Conservation (phyloP, 2,329 filamentous ascomycete genomes). For the Scytalidium sp. region DNA sequence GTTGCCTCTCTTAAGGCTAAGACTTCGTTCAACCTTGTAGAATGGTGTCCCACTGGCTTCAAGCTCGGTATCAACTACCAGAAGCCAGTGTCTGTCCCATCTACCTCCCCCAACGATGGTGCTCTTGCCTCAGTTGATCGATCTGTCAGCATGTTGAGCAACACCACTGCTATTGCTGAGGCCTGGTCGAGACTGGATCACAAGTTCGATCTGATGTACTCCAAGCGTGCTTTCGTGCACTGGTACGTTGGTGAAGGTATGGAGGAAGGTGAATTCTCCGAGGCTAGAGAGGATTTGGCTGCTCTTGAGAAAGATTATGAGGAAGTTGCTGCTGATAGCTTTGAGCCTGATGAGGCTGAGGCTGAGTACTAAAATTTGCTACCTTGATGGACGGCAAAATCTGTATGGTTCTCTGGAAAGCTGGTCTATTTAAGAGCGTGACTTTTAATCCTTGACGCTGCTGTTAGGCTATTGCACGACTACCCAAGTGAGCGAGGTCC, state of each 20-base stretch:
- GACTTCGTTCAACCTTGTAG: conserved; percentile 61
- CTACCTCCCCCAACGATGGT: conserved; percentile 31
- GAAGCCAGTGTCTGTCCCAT: conserved; percentile 50
- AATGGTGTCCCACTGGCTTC: conserved; percentile 69
- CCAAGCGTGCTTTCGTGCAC: conserved; percentile 67
- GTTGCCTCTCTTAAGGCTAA: conserved; percentile 62
- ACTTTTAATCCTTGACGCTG: background rate
- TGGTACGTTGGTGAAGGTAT: conserved; percentile 71
- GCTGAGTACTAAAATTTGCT: conserved; percentile 30
- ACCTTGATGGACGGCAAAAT: background rate
- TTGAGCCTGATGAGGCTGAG: conserved; percentile 46
- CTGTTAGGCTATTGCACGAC: background rate
- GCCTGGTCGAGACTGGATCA: conserved; percentile 63
- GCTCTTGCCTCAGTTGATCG: conserved; percentile 53
- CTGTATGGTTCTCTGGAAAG: background rate
- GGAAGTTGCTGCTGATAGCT: conserved; percentile 55
- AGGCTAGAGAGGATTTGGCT: conserved; percentile 63
- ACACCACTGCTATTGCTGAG: conserved; percentile 65
- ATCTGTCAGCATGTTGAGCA: conserved; percentile 60
- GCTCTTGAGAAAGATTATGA: conserved; percentile 65
- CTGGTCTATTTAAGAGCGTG: background rate
- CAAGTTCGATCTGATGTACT: conserved; percentile 70
- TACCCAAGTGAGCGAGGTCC: background rate
- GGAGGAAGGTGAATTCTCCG: conserved; percentile 67
- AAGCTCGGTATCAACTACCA: conserved; percentile 68